Conservation (phyloP, 1,284 basidiomycete genomes). For the Pseudozyma pruni region DNA sequence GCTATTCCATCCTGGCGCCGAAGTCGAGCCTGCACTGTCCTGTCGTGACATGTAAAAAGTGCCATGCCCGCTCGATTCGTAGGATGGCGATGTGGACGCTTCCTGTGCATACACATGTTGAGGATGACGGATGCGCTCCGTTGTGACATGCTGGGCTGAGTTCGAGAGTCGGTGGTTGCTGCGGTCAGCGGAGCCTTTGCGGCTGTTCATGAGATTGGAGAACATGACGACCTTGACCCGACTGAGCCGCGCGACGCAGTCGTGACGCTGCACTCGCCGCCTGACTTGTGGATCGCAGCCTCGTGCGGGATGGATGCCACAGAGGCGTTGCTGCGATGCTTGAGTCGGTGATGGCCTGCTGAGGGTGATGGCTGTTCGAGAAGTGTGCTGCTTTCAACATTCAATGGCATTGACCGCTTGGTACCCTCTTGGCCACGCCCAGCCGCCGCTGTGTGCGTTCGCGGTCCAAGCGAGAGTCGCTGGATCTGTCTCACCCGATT, state of each 20-base stretch:
- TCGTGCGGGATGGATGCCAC: background rate
- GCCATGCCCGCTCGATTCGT: constrained; percentile 20
- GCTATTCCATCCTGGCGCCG: constrained; percentile 27
- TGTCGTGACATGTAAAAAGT: constrained; percentile 32
- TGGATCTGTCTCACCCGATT: constrained; percentile 4
- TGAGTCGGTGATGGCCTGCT: no score
- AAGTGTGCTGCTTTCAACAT: no score
- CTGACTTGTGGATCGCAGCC: background rate
- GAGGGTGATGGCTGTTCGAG: no score
- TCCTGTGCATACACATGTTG: constrained; percentile 42
- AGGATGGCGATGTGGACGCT: constrained; percentile 19
- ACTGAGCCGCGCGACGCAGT: constrained; percentile 4
- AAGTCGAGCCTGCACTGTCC: constrained; percentile 37
- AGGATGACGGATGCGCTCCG: constrained; percentile 45
- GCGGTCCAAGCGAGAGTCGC: constrained; percentile 26
- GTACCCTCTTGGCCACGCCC: no score
- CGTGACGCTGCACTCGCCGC: constrained; percentile 5
- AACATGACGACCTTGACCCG: constrained; percentile 22
- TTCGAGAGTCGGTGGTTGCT: constrained; percentile 33
- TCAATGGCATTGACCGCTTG: no score
- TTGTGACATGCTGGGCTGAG: constrained; percentile 27
- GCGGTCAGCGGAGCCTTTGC: constrained; percentile 45
- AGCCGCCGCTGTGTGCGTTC: no score
- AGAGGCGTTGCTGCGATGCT: no score
- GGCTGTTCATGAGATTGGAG: constrained; percentile 44